Evolutionary conservation across 768 basidiomycete genomes (phyloP).

Genomic region (Agaricus blazei): DNA sequence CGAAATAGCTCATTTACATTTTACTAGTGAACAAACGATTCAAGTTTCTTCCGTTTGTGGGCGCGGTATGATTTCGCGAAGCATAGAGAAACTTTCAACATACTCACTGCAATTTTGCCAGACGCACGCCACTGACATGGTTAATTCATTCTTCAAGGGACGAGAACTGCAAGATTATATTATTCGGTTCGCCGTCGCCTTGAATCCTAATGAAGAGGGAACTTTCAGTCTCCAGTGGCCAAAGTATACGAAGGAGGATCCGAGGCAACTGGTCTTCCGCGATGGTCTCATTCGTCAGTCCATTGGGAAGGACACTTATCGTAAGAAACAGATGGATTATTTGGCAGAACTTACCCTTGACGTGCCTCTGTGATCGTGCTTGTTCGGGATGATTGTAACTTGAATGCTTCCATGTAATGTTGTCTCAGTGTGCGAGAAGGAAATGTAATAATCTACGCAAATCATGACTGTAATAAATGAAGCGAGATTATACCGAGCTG

Average conservation of each 20-base stretch:
- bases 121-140: conserved; percentile 36
- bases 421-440: no score
- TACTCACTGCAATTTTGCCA: conserved; percentile 12
- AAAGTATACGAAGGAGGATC: conserved; percentile 25
- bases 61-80: conserved; percentile 29
- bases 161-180: conserved; percentile 38
- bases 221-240: conserved; percentile 11
- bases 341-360: conserved; percentile 26
- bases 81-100: no score
- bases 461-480: no score
- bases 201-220: conserved; percentile 14
- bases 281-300: conserved; percentile 28
- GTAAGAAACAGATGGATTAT: conserved; percentile 30
- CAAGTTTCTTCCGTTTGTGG: conserved; percentile 33
- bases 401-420: no score
- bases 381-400: no score
- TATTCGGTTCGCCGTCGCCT: conserved; percentile 34
- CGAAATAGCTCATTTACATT: no score
- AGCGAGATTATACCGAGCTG: no score
- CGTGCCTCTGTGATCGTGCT: conserved; percentile 20
- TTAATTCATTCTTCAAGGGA: conserved; percentile 27
- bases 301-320: conserved; percentile 35
- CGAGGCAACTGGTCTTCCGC: conserved; percentile 31
- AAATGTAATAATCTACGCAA: no score
- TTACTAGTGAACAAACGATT: conserved; percentile 35